These are phyloP conservation scores for Candida gigantensis DNA, from an alignment of 1,139 yeast genomes.

Conservation along the genomic window DNA sequence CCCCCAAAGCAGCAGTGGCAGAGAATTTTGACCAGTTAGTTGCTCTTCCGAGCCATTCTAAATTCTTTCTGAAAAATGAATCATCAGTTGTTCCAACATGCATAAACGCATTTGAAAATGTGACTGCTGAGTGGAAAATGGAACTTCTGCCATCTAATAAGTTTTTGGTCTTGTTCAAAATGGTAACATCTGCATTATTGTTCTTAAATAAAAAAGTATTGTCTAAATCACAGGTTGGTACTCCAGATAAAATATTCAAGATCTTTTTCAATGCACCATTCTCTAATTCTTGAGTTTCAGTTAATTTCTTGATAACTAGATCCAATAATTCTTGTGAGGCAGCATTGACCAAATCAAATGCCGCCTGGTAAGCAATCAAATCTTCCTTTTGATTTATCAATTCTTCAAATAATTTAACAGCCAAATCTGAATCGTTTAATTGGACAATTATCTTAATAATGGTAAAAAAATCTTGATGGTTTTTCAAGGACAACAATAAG, in stretches of 20 bases:
- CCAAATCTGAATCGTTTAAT: conserved; percentile 73
- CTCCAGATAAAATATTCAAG: conserved; percentile 78
- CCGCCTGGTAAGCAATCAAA: conserved; percentile 84
- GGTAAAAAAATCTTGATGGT: conserved; percentile 76
- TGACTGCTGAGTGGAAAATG: conserved; percentile 92
- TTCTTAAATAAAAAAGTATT: conserved; percentile 85
- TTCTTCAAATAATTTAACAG: conserved; percentile 65
- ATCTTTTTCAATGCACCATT: conserved; percentile 43
- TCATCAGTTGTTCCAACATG: conserved; percentile 98
- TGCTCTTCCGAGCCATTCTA: conserved; percentile 97
- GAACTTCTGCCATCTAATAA: conserved; percentile 90
- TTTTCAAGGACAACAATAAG: conserved; percentile 55
- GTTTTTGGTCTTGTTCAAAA: conserved; percentile 79
- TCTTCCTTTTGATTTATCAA: conserved; percentile 45
- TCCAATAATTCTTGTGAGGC: conserved; percentile 92
- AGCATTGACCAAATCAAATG: conserved; percentile 88
- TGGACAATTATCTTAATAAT: conserved; percentile 86
- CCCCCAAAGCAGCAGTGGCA: conserved; percentile 98
- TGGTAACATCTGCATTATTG: conserved; percentile 82
- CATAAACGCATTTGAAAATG: conserved; percentile 92
- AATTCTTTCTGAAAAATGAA: conserved; percentile 82
- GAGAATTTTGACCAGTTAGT: conserved; percentile 97
- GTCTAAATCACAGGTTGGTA: conserved; percentile 92
- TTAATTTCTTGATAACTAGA: conserved; percentile 51
- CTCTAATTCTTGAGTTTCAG: conserved; percentile 34